Evolutionary conservation across 2,329 filamentous ascomycete genomes (phyloP).

Genomic region (Calonectria pteridis): DNA sequence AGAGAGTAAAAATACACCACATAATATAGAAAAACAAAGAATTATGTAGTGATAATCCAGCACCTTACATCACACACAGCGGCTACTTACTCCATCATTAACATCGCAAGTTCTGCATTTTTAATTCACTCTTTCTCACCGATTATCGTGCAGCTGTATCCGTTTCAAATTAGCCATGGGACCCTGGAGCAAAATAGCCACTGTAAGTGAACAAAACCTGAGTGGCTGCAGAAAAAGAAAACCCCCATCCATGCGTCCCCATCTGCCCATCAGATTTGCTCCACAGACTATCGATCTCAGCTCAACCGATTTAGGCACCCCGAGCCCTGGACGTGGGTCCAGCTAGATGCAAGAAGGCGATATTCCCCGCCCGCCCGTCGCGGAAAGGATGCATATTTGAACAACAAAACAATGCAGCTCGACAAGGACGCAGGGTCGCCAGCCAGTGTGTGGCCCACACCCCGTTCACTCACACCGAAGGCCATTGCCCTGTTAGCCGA

Average conservation of each 20-base stretch:
- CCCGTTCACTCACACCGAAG: not conserved
- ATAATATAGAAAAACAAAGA: too few species aligned
- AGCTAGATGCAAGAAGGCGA: not conserved
- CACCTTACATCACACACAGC: not conserved
- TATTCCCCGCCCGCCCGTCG: not conserved
- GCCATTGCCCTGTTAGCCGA: not conserved
- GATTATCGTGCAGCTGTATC: not conserved
- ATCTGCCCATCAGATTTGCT: not conserved
- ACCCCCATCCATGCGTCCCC: not conserved
- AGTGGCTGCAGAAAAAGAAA: not conserved
- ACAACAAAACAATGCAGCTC: not conserved
- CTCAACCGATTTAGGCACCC: not conserved
- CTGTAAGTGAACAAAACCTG: not conserved
- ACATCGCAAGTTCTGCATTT: not conserved
- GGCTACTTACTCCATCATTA: not conserved
- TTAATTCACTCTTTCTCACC: not conserved
- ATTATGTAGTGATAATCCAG: not conserved
- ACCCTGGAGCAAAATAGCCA: not conserved
- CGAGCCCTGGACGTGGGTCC: not conserved
- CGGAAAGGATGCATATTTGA: not conserved
- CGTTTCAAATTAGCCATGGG: not conserved
- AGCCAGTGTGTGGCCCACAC: not conserved
- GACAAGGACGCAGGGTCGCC: not conserved
- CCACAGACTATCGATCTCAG: not conserved
- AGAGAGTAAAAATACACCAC: too few species aligned